These are phyloP conservation scores for Tillandsia fasciculata DNA, from an alignment of 176 grass and related monocot species.

Conservation along the genomic window DNA sequence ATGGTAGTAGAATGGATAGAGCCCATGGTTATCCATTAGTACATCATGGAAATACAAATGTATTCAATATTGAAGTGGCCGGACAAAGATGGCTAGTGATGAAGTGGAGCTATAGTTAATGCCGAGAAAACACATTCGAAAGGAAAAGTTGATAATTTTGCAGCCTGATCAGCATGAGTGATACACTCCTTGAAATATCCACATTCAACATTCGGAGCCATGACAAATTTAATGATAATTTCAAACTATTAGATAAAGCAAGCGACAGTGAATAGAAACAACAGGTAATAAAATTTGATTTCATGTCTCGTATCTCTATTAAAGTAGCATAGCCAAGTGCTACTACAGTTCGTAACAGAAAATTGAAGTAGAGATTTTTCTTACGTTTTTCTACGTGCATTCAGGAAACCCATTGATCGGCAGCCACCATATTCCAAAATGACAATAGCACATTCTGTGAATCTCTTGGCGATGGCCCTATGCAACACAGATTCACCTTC, in stretches of 20 bases:
- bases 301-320: background rate
- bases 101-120: too few species aligned
- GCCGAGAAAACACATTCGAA: too few species aligned
- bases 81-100: too few species aligned
- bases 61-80: too few species aligned
- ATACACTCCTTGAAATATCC: too few species aligned
- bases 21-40: too few species aligned
- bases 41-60: too few species aligned
- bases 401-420: conserved; percentile 74
- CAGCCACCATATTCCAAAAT: conserved; percentile 98
- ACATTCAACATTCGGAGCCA: background rate
- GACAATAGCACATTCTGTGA: conserved; percentile 84
- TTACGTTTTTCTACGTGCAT: conserved; percentile 84
- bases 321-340: too few species aligned
- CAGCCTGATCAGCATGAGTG: too few species aligned
- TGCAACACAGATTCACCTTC: conserved; percentile 89
- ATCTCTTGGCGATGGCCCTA: conserved; percentile 75
- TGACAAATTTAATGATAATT: background rate
- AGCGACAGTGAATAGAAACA: background rate
- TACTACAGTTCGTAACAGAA: too few species aligned
- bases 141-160: too few species aligned
- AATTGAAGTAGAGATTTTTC: conserved; percentile 4
- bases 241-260: background rate
- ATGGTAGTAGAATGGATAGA: too few species aligned
- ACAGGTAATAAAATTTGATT: background rate